A percentile compares a stretch with the other conserved stretches of the same genome.
phyloP scores from a whole-genome alignment of 139 green algal species.

The Coelastrella sp. region DNA sequence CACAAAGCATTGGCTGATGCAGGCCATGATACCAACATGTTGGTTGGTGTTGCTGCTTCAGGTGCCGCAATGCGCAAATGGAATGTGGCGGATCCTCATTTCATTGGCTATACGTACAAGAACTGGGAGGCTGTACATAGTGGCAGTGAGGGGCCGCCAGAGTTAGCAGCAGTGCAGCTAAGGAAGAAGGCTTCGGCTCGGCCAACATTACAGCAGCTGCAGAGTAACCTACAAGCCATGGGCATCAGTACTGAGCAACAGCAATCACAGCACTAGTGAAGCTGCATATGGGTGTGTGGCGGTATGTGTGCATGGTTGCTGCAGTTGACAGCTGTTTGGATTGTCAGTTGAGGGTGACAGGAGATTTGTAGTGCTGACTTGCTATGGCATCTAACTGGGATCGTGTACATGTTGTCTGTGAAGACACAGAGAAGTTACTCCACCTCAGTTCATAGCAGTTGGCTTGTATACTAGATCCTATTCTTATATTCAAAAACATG shows the following conservation, averaged over 20 bases:
- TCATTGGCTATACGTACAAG: constrained; percentile 99
- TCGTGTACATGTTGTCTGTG: too few species aligned
- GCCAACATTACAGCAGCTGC: constrained; percentile 56
- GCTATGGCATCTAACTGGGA: too few species aligned
- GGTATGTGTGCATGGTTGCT: too few species aligned
- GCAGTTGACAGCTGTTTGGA: too few species aligned
- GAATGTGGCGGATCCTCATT: constrained; percentile 84
- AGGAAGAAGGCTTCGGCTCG: constrained; percentile 51
- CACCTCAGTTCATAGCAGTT: too few species aligned
- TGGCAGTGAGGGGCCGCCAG: constrained; percentile 1
- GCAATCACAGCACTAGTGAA: not conserved
- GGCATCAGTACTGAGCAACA: not conserved
- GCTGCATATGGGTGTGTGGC: not conserved
- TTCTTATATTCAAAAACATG: too few species aligned
- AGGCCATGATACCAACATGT: not conserved
- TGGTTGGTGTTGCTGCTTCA: not conserved
- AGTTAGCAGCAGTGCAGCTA: constrained; percentile 49
- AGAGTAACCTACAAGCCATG: constrained; percentile 65
- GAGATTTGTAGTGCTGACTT: too few species aligned
- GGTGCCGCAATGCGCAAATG: constrained; percentile 44
- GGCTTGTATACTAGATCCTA: too few species aligned
- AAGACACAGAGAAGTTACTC: too few species aligned
- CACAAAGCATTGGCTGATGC: too few species aligned
- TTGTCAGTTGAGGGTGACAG: too few species aligned
- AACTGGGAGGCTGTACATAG: constrained; percentile 87